These are phyloP conservation scores for Phytophthora capsici DNA, from an alignment of 352 stramenopile genomes.

Conservation along the genomic window DNA sequence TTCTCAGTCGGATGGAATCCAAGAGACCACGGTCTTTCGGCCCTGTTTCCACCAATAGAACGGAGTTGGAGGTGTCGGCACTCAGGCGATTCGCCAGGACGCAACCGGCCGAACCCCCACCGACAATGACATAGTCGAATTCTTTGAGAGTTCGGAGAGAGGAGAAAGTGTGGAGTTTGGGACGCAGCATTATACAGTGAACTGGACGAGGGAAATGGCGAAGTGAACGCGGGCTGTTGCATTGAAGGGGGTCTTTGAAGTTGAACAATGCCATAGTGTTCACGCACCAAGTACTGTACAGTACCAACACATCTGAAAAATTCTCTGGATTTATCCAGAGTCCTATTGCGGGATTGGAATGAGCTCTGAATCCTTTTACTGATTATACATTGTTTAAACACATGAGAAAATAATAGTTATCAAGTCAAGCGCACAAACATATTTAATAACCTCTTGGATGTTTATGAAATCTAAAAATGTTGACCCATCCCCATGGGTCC, in stretches of 20 bases:
- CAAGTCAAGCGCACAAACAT: too few relatives aligned
- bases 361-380: too few relatives aligned
- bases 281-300: constrained; percentile 6
- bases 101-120: constrained; percentile 87
- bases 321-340: too few relatives aligned
- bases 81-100: constrained; percentile 89
- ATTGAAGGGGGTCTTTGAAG: background rate
- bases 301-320: constrained; percentile 3
- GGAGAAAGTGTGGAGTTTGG: background rate
- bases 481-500: too few relatives aligned
- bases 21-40: constrained; percentile 71
- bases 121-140: constrained; percentile 93
- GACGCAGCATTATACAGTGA: constrained; percentile 2
- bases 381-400: too few relatives aligned
- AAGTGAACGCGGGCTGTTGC: background rate
- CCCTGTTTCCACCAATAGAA: constrained; percentile 91
- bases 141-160: constrained; percentile 21
- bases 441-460: too few relatives aligned
- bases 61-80: constrained; percentile 72
- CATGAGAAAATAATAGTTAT: too few relatives aligned
- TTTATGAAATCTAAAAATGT: too few relatives aligned
- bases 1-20: constrained; percentile 89
- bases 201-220: background rate
- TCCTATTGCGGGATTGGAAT: too few relatives aligned
- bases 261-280: background rate